Base-by-base conservation (phyloP, 2,329 filamentous ascomycete species). In the Apiospora arundinis region DNA sequence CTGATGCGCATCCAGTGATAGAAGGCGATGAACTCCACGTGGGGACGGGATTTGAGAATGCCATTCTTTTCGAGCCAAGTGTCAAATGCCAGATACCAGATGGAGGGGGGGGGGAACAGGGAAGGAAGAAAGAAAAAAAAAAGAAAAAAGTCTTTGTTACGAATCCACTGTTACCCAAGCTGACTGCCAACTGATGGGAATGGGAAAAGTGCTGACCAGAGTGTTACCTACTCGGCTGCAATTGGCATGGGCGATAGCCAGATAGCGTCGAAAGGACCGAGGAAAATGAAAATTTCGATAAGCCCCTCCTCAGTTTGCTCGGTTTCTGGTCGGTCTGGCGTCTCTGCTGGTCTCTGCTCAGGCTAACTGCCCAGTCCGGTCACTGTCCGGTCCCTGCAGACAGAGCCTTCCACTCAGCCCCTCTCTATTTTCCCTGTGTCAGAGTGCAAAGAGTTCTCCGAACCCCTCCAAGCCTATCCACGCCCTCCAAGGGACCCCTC, bases 211-310 rank as follows among this genome's bases (percentile, higher is more conserved):
- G 52, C 52, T 60, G 52, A 60, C 52, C 52, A 28, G 37, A 28
- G 25, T 60, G 52, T 60, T 37, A 32, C 32, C 32, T 32, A 60
- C 52, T 60, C 52, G 52, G 52, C 21, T 32, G 25, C 52, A 60
- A 21, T 32, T 37, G 25, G 52, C 52, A 60, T 32, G 16, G 25
- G 25, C 32, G 52, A 60, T 60, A 60, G 32, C 32, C 32, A 32
- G 32, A 6, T 32, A 32, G 32, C 32, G 32, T 32, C 32, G 32
- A 32, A 32, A 32, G 32, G 52, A 60, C 56, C 28, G 56, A n/a
- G 32, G 21, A 63, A n/a, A 23, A 25, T 63, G 56, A 63, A 63
- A 63, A 63, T 63, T 63, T 63, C 56, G 56, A 63, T 63, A 63
- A 40, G 56, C 56, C 56, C 56, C 56, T 63, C 52, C 56, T n/a